These are phyloP conservation scores for Strigomonas galati DNA, from an alignment of 208 protist species.

Conservation along the genomic window DNA sequence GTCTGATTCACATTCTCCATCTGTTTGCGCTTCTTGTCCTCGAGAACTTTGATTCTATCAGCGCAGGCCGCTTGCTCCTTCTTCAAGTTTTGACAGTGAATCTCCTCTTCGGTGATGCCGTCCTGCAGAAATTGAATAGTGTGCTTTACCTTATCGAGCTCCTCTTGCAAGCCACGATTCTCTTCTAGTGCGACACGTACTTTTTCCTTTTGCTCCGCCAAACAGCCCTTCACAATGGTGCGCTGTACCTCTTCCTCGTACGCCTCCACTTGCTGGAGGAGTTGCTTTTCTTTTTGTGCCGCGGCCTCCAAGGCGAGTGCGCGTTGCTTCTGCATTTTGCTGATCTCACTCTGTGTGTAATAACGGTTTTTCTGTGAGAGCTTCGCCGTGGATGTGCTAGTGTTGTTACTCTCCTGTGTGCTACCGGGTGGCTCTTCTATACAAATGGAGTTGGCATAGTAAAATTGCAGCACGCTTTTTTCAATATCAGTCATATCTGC, in stretches of 20 bases:
- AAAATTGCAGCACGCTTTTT: constrained; percentile 46
- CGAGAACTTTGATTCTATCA: constrained; percentile 25
- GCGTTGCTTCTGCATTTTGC: constrained; percentile 21
- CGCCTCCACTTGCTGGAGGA: constrained; percentile 10
- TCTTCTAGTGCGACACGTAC: constrained; percentile 29
- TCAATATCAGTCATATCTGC: constrained; percentile 27
- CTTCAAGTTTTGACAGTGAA: constrained; percentile 15
- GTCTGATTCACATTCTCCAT: constrained; percentile 65
- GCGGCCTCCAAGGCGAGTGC: constrained; percentile 12
- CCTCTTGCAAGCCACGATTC: constrained; percentile 16
- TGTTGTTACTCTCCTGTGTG: not conserved
- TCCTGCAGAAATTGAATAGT: constrained; percentile 15
- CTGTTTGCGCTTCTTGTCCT: constrained; percentile 46
- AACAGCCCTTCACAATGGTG: not conserved
- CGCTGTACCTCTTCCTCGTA: constrained; percentile 21
- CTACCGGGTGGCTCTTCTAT: constrained; percentile 22
- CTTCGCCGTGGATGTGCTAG: not conserved
- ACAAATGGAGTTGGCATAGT: constrained; percentile 46
- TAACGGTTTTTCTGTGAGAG: not conserved
- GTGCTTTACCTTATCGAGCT: constrained; percentile 16
- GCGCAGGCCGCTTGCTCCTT: constrained; percentile 21
- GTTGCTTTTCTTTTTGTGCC: constrained; percentile 8
- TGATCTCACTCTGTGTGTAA: constrained; percentile 27
- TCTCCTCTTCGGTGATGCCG: constrained; percentile 5
- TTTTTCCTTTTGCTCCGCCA: constrained; percentile 23